A percentile compares a stretch with the other conserved stretches of the same genome.
These are phyloP conservation scores for Russula griseocarnosa DNA, from an alignment of 768 basidiomycete genomes.

Conservation along the genomic window DNA sequence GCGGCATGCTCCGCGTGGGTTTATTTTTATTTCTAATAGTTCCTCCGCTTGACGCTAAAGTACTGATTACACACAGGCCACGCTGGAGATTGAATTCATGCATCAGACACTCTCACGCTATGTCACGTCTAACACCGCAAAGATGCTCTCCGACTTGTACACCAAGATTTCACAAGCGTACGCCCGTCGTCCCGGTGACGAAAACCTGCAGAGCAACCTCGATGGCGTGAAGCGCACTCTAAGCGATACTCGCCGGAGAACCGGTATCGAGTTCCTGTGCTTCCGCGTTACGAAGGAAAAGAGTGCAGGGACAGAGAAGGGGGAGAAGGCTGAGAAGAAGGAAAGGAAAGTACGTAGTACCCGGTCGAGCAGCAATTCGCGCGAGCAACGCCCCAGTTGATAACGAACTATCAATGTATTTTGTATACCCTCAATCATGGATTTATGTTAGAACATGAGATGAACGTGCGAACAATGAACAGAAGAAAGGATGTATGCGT, in stretches of 20 bases:
- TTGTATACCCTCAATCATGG: neutral
- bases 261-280: constrained; percentile 92
- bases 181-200: constrained; percentile 75
- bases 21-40: neutral
- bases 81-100: constrained; percentile 98
- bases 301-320: constrained; percentile 25
- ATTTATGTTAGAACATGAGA: constrained; percentile 39
- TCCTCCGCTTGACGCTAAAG: neutral
- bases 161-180: constrained; percentile 94
- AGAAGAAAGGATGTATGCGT: constrained; percentile 7
- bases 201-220: constrained; percentile 80
- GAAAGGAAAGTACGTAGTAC: constrained; percentile 16
- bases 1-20: constrained; percentile 93
- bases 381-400: constrained; percentile 16
- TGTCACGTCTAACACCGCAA: constrained; percentile 74
- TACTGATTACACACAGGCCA: constrained; percentile 58
- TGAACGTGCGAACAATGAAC: constrained; percentile 16
- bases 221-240: constrained; percentile 90
- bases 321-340: constrained; percentile 24
- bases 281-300: constrained; percentile 69
- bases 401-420: neutral
- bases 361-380: constrained; percentile 11
- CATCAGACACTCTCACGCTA: constrained; percentile 92
- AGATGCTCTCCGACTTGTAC: constrained; percentile 87
- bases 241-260: constrained; percentile 82